Evolutionary conservation across 1,284 basidiomycete genomes (phyloP).

Genomic region (Moniliophthora roreri): DNA sequence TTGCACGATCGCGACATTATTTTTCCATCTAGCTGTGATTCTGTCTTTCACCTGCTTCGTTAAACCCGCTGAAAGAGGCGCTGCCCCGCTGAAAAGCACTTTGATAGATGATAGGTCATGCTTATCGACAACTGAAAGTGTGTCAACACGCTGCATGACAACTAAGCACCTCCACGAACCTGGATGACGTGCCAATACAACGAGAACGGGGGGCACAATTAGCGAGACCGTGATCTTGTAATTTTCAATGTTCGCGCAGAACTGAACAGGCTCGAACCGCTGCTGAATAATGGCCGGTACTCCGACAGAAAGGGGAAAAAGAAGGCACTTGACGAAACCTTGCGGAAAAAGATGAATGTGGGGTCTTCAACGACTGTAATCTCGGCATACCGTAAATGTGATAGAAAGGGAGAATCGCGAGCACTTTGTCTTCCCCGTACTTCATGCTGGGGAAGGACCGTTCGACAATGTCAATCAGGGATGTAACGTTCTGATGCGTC

Average conservation of each 20-base stretch:
- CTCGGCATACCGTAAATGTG: slow-evolving; percentile 51
- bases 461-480: slow-evolving; percentile 44
- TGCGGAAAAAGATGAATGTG: neutral
- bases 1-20: slow-evolving; percentile 38
- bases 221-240: slow-evolving; percentile 64
- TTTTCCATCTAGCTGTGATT: slow-evolving; percentile 28
- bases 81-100: slow-evolving; percentile 75
- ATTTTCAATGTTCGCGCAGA: slow-evolving; percentile 64
- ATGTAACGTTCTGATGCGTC: slow-evolving; percentile 64
- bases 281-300: slow-evolving; percentile 67
- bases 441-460: slow-evolving; percentile 37
- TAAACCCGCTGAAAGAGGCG: slow-evolving; percentile 72
- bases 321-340: slow-evolving; percentile 58
- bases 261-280: slow-evolving; percentile 72
- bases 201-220: slow-evolving; percentile 85
- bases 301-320: slow-evolving; percentile 60
- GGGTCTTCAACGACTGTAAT: neutral
- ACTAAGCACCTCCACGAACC: slow-evolving; percentile 33
- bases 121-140: slow-evolving; percentile 52
- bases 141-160: neutral
- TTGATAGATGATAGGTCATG: slow-evolving; percentile 68
- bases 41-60: slow-evolving; percentile 42
- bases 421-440: slow-evolving; percentile 43
- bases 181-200: slow-evolving; percentile 67
- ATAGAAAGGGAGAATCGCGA: slow-evolving; percentile 64